Conservation (phyloP, 805 yeast species). For the Ogataea nitratoaversa region DNA sequence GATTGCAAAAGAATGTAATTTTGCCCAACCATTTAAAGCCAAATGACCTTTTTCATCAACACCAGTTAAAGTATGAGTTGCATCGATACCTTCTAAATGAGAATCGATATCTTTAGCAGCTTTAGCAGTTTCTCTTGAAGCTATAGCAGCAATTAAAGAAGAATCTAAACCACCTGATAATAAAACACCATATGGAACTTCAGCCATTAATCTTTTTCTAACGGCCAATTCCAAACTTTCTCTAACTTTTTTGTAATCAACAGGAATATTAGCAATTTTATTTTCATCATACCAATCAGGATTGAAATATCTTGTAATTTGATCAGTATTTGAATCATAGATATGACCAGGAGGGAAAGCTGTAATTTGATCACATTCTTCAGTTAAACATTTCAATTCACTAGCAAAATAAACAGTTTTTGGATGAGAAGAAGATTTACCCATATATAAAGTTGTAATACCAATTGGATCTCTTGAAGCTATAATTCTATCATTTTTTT, state of each 20-base stretch:
- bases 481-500: slow-evolving; percentile 74
- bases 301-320: slow-evolving; percentile 79
- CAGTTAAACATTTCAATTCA: slow-evolving; percentile 89
- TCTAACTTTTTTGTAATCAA: slow-evolving; percentile 69
- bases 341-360: slow-evolving; percentile 99
- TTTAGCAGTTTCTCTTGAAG: slow-evolving; percentile 89
- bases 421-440: slow-evolving; percentile 66
- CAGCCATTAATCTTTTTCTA: slow-evolving; percentile 98
- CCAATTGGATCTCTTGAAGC: slow-evolving; percentile 99
- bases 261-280: slow-evolving; percentile 69
- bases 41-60: slow-evolving; percentile 85
- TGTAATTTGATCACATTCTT: slow-evolving; percentile 86
- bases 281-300: slow-evolving; percentile 94
- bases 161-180: slow-evolving; percentile 98
- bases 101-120: slow-evolving; percentile 52
- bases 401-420: slow-evolving; percentile 85
- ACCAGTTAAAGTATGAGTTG: slow-evolving; percentile 78
- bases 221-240: slow-evolving; percentile 88
- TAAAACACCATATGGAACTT: slow-evolving; percentile 97
- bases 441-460: slow-evolving; percentile 93
- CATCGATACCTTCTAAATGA: slow-evolving; percentile 48
- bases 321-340: slow-evolving; percentile 86
- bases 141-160: slow-evolving; percentile 92
- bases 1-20: slow-evolving; percentile 92
- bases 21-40: slow-evolving; percentile 68